Evolutionary conservation across 2,329 filamentous ascomycete genomes (phyloP), one percentile per base, ranked within the genome.

Genomic region (Colletotrichum tamarilloi): DNA sequence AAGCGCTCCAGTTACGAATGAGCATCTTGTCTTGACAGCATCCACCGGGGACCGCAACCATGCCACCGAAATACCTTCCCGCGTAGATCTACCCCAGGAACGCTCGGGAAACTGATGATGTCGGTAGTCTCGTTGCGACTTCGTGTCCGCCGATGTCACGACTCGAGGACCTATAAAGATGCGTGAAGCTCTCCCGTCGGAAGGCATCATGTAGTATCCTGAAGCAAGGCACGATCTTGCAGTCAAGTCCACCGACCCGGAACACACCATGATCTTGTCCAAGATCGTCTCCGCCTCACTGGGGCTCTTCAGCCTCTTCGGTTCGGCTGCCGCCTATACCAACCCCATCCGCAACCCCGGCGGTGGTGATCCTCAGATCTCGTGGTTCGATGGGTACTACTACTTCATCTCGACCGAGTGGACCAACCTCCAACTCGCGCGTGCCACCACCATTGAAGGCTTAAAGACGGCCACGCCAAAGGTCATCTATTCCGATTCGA

Each of bases 381-480:
- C 85, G 1, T 90, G 85, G 67, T 83, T 82, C 0, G 86, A 84
- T 12, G 88, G 87, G 0, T 90, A 87, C 75, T 91, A 90, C 79
- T 90, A 90, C 74, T 81, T 91, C 32, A 85, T 89, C 75, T 87
- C 87, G 0, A 90, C 88, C 0, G 87, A 87, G 30, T 91, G 87
- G 87, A 85, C 81, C 1, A 82, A 91, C 73, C 81, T 92, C 14
- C 82, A 88, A 74, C 84, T 91, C n/a, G 85, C 87, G 0, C 83
- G 87, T 1, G 84, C 89, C 0, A 87, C 81, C 11, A 91, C 88
- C 0, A 79, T 91, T 5, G 84, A 86, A 38, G 88, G 88, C 0
- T 79, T 91, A n/a, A 89, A 89, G 81, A 87, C 83, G 0, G 87
- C 85, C 0, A 82, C 85, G 49, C 85, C 83, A 24, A 89, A 88